Evolutionary conservation across 345 rosid genomes (phyloP), one percentile per base, ranked within the genome.

Genomic region (Orychophragmus violaceus): DNA sequence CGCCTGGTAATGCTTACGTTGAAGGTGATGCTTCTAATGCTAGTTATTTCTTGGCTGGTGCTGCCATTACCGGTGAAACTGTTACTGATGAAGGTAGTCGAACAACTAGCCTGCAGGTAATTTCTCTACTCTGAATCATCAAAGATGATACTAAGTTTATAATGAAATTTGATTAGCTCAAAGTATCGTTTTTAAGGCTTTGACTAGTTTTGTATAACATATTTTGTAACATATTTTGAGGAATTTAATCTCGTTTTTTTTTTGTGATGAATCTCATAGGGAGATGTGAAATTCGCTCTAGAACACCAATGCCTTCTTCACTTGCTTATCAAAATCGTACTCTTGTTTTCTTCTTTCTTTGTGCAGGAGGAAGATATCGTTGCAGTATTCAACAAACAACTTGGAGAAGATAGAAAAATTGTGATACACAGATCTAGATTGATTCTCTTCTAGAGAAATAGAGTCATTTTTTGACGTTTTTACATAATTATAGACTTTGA

Each of bases 21-120:
- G 97, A 93, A 81, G 97, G 97, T 19, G 98, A 93, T 84, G 98
- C 98, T 61, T 93, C 98, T 59, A 93, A 96, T 84, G 98, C 98
- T 57, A 93, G 98, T 78, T 90, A 93, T 79, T 93, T 93, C 79
- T 84, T 93, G 44, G 98, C 90, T 41, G 98, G 98, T 44, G 94
- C 98, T 33, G 97, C 97, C 42, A 77, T 93, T 77, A n/a, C n/a
- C n/a, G n/a, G n/a, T n/a, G n/a, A n/a, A n/a, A n/a, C n/a, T n/a
- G n/a, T n/a, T n/a, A n/a, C 90, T 22, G 97, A 90, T 35, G 92
- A 93, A 82, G 98, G 98, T 60, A 90, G 98, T 51, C 97, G 97
- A 51, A 85, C 92, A 4, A 88, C 81, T 77, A 90, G 98, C 72
- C 78, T 90, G 76, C 98, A 90, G 94, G 98, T 88, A 78, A 25